These are phyloP conservation scores for Emmonsia crescens DNA, from an alignment of 2,329 filamentous ascomycete species.

Conservation along the genomic window DNA sequence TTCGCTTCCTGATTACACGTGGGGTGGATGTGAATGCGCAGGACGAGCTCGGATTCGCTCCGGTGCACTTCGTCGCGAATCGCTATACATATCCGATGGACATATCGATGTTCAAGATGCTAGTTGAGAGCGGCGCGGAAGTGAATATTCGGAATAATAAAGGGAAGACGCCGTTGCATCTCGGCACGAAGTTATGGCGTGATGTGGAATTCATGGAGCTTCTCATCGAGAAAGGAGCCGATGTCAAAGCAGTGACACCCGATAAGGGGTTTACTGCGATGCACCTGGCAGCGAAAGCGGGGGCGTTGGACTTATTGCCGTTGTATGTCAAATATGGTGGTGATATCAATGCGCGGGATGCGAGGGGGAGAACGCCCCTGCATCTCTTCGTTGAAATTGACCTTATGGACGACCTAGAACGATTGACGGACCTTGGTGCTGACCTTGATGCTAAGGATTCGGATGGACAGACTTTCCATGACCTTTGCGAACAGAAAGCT, in stretches of 20 bases:
- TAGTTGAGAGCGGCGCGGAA: neutral
- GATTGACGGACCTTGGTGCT: neutral
- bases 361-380: neutral
- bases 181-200: neutral
- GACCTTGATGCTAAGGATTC: neutral
- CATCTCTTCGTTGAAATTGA: neutral
- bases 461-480: neutral
- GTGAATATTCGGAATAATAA: neutral
- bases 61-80: neutral
- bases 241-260: neutral
- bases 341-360: neutral
- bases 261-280: neutral
- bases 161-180: neutral
- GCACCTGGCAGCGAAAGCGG: neutral
- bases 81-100: too few relatives aligned
- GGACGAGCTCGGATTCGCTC: neutral
- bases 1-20: neutral
- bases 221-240: neutral
- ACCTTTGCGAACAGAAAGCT: too few relatives aligned
- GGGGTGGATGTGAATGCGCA: neutral
- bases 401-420: neutral
- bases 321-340: neutral
- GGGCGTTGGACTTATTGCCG: neutral
- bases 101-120: neutral
- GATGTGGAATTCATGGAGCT: neutral